These are phyloP conservation scores for Schwanniomyces vanrijiae DNA, from an alignment of 805 yeast species.

Conservation along the genomic window DNA sequence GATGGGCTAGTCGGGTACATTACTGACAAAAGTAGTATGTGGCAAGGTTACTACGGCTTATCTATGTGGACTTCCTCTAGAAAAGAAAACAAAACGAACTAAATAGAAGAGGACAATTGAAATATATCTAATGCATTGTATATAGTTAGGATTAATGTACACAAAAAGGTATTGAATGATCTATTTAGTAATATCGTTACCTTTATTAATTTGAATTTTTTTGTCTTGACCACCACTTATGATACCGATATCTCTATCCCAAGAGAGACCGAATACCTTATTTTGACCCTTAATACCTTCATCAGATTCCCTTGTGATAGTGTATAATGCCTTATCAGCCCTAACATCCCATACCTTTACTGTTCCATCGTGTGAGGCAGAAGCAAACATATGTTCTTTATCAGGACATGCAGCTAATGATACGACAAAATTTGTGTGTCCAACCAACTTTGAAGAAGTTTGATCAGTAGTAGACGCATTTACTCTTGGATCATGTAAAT, in stretches of 20 bases:
- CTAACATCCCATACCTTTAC: slow-evolving; percentile 95
- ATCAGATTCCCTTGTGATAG: slow-evolving; percentile 70
- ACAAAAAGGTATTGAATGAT: background rate
- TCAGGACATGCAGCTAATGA: slow-evolving; percentile 72
- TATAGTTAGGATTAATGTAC: slow-evolving; percentile 4
- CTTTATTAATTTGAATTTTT: slow-evolving; percentile 77
- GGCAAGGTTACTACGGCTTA: slow-evolving; percentile 79
- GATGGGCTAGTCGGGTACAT: slow-evolving; percentile 55
- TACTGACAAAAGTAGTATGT: slow-evolving; percentile 63
- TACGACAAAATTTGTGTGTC: slow-evolving; percentile 91
- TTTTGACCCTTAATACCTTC: slow-evolving; percentile 43
- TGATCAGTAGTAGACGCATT: slow-evolving; percentile 61
- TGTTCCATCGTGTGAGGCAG: slow-evolving; percentile 96
- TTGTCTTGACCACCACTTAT: slow-evolving; percentile 94
- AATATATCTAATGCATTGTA: slow-evolving; percentile 3
- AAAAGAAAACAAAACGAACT: slow-evolving; percentile 17
- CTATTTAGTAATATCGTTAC: slow-evolving; percentile 25
- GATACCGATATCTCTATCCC: slow-evolving; percentile 80
- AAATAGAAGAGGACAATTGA: background rate
- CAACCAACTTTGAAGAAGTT: slow-evolving; percentile 61
- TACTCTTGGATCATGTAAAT: slow-evolving; percentile 87
- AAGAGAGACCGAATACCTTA: slow-evolving; percentile 83
- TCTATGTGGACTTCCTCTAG: slow-evolving; percentile 53
- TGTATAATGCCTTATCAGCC: slow-evolving; percentile 77
- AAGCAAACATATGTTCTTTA: slow-evolving; percentile 77